phyloP scores from a whole-genome alignment of 495 filamentous ascomycete species.

The Endocarpon pusillum region DNA sequence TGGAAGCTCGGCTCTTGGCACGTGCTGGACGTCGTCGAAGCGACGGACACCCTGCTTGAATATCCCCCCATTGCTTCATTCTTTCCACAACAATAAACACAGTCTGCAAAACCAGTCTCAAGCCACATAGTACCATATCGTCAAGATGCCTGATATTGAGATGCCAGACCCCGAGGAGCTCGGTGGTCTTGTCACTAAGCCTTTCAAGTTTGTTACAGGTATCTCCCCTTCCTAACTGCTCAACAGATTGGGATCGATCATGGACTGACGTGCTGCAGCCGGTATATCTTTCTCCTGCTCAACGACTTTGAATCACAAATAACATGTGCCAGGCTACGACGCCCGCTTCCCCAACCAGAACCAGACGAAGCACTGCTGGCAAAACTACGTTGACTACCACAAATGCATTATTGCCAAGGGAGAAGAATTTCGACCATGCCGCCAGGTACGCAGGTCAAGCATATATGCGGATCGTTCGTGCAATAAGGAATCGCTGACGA shows the following conservation, averaged over 20 bases:
- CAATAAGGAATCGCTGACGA: constrained; percentile 2
- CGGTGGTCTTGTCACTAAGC: constrained; percentile 58
- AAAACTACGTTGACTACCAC: constrained; percentile 99
- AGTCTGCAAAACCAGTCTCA: no score
- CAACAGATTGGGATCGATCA: constrained; percentile 1
- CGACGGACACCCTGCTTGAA: no score
- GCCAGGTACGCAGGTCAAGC: constrained; percentile 45
- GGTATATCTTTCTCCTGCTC: no score
- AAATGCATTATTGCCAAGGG: constrained; percentile 98
- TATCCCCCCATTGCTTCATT: no score
- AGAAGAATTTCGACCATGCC: constrained; percentile 96
- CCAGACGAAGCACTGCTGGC: constrained; percentile 93
- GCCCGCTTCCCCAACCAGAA: constrained; percentile 98
- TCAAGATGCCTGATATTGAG: constrained; percentile 34
- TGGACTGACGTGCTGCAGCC: no score
- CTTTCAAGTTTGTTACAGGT: constrained; percentile 99
- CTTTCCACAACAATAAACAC: no score
- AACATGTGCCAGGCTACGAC: constrained; percentile 58
- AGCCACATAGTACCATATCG: constrained; percentile 2
- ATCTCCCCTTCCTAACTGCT: constrained; percentile 8
- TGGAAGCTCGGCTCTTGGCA: no score
- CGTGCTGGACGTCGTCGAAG: no score
- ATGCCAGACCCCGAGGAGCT: constrained; percentile 85
- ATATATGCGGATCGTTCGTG: not conserved
- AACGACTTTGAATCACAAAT: not conserved